Evolutionary conservation across 768 basidiomycete genomes (phyloP).

Genomic region (Steccherinum ochraceum): DNA sequence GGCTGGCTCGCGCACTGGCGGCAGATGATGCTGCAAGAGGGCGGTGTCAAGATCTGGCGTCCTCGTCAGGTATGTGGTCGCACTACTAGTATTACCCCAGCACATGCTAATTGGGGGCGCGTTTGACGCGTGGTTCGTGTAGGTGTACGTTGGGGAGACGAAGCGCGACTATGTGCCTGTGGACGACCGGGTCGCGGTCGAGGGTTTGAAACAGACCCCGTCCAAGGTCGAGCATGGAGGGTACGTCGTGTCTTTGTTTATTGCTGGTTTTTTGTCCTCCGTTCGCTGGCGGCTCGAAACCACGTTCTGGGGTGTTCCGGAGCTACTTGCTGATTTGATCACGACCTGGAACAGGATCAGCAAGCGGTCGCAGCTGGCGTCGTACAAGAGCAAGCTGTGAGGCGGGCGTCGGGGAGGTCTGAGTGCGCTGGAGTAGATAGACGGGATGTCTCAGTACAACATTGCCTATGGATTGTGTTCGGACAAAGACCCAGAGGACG

Average conservation of each 20-base stretch:
- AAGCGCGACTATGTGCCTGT: slow-evolving; percentile 73
- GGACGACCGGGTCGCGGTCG: slow-evolving; percentile 48
- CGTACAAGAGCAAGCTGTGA: slow-evolving; percentile 49
- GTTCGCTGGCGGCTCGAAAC: slow-evolving; percentile 18
- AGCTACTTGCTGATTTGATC: neutral
- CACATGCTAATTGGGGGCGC: neutral
- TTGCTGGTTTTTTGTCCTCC: no score
- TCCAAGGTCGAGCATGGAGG: slow-evolving; percentile 66
- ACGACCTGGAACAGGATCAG: slow-evolving; percentile 31
- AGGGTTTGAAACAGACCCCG: slow-evolving; percentile 53
- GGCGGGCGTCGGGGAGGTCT: neutral
- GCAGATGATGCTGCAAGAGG: slow-evolving; percentile 90
- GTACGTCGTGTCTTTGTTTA: slow-evolving; percentile 46
- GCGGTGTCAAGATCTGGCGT: slow-evolving; percentile 91
- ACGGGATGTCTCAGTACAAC: neutral
- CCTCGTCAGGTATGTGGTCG: slow-evolving; percentile 59
- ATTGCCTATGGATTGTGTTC: no score
- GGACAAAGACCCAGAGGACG: no score
- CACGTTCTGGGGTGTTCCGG: slow-evolving; percentile 8
- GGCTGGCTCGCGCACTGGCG: slow-evolving; percentile 95
- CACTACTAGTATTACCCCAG: neutral
- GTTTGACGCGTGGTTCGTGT: slow-evolving; percentile 9
- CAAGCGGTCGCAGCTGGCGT: slow-evolving; percentile 61
- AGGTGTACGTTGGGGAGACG: slow-evolving; percentile 75
- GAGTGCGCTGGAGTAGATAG: neutral